Evolutionary conservation across 2,329 filamentous ascomycete genomes (phyloP).

Genomic region (Sporothrix pseudoabietina): DNA sequence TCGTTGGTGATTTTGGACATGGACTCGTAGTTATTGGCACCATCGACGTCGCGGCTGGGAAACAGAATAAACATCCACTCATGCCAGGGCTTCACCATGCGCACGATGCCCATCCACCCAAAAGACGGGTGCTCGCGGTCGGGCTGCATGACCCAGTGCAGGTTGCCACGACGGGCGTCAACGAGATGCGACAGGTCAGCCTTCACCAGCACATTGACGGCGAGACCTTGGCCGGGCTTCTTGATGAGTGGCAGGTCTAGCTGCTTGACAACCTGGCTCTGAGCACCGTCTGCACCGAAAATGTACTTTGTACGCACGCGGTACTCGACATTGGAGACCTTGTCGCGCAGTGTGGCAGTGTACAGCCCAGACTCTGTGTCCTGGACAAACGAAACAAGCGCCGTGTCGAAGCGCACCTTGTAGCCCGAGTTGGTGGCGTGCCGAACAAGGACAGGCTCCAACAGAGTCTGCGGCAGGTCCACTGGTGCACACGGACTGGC

Average conservation of each 20-base stretch:
- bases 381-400: conserved; percentile 41
- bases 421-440: conserved; percentile 47
- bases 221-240: conserved; percentile 43
- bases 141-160: conserved; percentile 63
- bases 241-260: conserved; percentile 43
- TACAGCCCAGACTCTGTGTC: conserved; percentile 39
- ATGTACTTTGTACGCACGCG: conserved; percentile 56
- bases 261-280: conserved; percentile 45
- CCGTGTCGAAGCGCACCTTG: conserved; percentile 48
- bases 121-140: conserved; percentile 54
- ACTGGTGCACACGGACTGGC: conserved; percentile 50
- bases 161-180: conserved; percentile 55
- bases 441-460: conserved; percentile 51
- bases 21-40: background rate
- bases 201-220: conserved; percentile 47
- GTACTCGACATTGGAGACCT: conserved; percentile 38
- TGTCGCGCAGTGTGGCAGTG: conserved; percentile 38
- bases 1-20: background rate
- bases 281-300: conserved; percentile 60
- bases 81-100: conserved; percentile 66
- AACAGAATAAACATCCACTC: conserved; percentile 64
- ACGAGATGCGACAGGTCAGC: conserved; percentile 55
- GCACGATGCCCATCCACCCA: conserved; percentile 52
- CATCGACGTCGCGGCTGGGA: conserved; percentile 51
- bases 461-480: conserved; percentile 53